Conservation (phyloP, 225 moss, liverwort and hornwort genomes). For the Physcomitrellopsis africana region DNA sequence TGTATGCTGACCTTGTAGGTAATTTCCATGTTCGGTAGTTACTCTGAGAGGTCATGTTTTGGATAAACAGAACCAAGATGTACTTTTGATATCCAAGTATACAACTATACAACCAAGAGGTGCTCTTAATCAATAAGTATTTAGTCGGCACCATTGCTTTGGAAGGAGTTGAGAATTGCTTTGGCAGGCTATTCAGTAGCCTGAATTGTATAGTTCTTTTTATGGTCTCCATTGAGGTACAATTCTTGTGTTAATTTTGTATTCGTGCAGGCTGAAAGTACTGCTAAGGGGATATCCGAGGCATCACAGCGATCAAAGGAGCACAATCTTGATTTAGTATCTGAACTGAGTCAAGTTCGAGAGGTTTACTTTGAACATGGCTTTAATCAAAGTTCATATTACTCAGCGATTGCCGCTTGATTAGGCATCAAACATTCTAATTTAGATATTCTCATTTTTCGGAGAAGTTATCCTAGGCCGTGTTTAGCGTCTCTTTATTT, state of each 20-base stretch:
- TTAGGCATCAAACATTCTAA: conserved; percentile 13
- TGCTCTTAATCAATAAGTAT: not conserved
- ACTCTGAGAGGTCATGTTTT: conserved; percentile 15
- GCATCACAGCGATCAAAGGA: conserved; percentile 70
- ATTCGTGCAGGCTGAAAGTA: conserved; percentile 68
- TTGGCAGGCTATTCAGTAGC: no score
- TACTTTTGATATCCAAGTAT: no score
- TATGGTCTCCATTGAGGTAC: no score
- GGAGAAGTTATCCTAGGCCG: no score
- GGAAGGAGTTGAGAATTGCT: no score
- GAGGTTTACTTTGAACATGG: conserved; percentile 56
- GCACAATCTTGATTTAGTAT: conserved; percentile 71
- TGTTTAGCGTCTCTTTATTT: no score
- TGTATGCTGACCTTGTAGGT: no score
- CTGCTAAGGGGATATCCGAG: conserved; percentile 64
- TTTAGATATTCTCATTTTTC: not conserved
- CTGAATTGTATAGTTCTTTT: no score
- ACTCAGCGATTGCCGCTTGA: not conserved
- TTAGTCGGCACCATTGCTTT: no score
- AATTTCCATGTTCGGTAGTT: not conserved
- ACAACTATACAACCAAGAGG: no score
- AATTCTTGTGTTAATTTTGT: conserved; percentile 26
- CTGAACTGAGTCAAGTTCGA: conserved; percentile 76
- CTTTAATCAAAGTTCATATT: not conserved
- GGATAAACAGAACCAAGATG: no score